These are phyloP conservation scores for Tuber indicum DNA, from an alignment of 495 filamentous ascomycete genomes.

Conservation along the genomic window DNA sequence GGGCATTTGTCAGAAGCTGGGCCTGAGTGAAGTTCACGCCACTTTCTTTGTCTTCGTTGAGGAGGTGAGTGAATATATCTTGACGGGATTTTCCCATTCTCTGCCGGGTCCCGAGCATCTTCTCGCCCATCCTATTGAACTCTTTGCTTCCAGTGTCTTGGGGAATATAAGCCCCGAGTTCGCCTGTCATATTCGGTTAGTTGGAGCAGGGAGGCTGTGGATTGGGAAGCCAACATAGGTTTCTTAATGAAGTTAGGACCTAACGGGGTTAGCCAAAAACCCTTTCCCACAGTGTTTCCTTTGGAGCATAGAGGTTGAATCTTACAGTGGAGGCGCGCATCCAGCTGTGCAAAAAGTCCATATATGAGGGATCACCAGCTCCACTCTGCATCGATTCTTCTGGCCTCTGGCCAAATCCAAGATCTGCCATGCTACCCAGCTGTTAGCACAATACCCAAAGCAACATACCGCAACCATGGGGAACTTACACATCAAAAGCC, in stretches of 20 bases:
- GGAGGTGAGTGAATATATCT: slow-evolving; percentile 29
- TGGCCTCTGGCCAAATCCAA: slow-evolving; percentile 19
- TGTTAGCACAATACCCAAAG: background rate
- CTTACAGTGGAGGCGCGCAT: slow-evolving; percentile 6
- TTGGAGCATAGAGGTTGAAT: background rate
- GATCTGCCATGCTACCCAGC: slow-evolving; percentile 27
- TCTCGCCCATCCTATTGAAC: slow-evolving; percentile 11
- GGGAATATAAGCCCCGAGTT: slow-evolving; percentile 25
- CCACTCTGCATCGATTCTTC: slow-evolving; percentile 31
- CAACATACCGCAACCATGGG: background rate
- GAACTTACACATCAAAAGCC: slow-evolving; percentile 31
- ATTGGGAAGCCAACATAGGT: background rate
- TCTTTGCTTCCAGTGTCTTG: slow-evolving; percentile 11
- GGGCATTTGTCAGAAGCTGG: slow-evolving; percentile 24
- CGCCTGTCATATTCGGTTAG: slow-evolving; percentile 15
- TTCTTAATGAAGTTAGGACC: slow-evolving; percentile 1
- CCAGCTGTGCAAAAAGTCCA: slow-evolving; percentile 23
- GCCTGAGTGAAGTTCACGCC: slow-evolving; percentile 12
- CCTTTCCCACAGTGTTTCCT: background rate
- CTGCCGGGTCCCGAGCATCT: slow-evolving; percentile 15
- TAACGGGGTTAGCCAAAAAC: background rate
- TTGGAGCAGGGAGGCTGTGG: background rate
- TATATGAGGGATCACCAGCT: slow-evolving; percentile 16
- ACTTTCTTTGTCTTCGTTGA: slow-evolving; percentile 14
- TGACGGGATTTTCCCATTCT: slow-evolving; percentile 19